phyloP scores from a whole-genome alignment of 2,329 filamentous ascomycete species.

The Ophioceras dolichostomum region DNA sequence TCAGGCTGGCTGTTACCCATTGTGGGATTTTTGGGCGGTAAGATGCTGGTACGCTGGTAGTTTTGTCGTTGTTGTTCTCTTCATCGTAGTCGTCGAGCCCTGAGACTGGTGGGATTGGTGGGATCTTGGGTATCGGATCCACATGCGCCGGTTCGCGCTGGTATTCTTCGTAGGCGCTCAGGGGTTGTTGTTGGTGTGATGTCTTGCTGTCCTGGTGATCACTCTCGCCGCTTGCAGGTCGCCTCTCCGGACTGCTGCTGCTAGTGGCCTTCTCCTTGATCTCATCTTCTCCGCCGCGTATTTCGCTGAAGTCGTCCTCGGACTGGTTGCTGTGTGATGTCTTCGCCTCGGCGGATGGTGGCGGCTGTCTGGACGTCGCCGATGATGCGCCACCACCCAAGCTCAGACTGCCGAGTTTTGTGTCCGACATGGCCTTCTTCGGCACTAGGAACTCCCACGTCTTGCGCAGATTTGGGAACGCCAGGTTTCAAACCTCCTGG shows the following conservation, averaged over 20 bases:
- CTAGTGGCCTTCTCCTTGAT: slow-evolving; percentile 1
- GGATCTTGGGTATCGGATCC: slow-evolving; percentile 25
- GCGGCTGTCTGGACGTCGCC: no score
- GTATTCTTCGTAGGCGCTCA: not conserved
- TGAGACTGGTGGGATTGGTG: slow-evolving; percentile 18
- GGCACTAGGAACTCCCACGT: slow-evolving; percentile 4
- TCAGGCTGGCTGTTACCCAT: slow-evolving; percentile 20
- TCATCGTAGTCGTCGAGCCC: not conserved
- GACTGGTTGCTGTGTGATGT: not conserved
- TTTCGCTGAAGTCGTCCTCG: not conserved
- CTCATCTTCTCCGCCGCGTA: no score
- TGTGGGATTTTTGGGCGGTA: slow-evolving; percentile 16
- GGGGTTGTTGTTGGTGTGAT: no score
- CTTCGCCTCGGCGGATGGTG: not conserved
- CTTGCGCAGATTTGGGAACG: slow-evolving; percentile 2
- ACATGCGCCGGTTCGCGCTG: slow-evolving; percentile 19
- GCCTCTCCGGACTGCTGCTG: not conserved
- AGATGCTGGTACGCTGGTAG: slow-evolving; percentile 12
- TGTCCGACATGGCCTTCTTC: slow-evolving; percentile 3
- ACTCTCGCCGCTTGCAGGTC: no score
- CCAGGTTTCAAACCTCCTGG: slow-evolving; percentile 1
- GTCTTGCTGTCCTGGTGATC: no score
- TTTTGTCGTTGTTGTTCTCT: not conserved
- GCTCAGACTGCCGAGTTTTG: not conserved
- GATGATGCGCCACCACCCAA: no score